Evolutionary conservation across 176 grass and related monocot genomes (phyloP), one percentile per base, ranked within the genome.

Genomic region (Alloteropsis semialata): DNA sequence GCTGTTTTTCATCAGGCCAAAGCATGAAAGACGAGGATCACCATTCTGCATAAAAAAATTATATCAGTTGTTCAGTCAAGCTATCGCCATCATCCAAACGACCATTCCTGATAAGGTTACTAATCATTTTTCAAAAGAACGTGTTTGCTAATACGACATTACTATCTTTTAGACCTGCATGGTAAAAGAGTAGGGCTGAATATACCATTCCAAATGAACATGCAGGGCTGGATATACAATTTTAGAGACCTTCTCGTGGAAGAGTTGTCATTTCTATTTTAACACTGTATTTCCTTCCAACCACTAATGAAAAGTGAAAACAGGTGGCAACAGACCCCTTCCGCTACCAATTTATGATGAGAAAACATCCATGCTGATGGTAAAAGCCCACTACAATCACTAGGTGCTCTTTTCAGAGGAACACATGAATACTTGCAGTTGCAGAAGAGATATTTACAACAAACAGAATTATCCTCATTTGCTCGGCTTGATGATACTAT

Each of bases 1-100:
- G 74, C 96, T 99, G 55, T 99, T 99, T 80, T 99, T 99, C 93
- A 99, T 96, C 64, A 99, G 78, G 58, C 96, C 96, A 75, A 99
- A 99, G 88, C 93, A 93, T 56, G 96, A 99, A 83, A 99, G 91
- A 11, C 91, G 79, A 84, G 96, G 96, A 85, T 96, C 85, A 8
- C 96, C 96, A 85, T 93, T 86, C 96, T 99, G 89, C n/a, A 74
- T 11, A 88, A 43, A 83, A 19, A 76, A 66, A 84, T 25, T 49
- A 21, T 44, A 69, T 74, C 28, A 66, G 67, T 53, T 59, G 37
- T 87, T 74, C 33, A 50, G 19, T 5, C 5, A 82, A 42, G 38
- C 5, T 48, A 32, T 11, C 21, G 28, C 19, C 3, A 71, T 57
- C 63, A 82, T 41, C 38, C 1, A 30, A 71, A 82, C 57, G 5